phyloP scores from a whole-genome alignment of 805 yeast genomes.

The Lipomyces yamanashiensis region DNA sequence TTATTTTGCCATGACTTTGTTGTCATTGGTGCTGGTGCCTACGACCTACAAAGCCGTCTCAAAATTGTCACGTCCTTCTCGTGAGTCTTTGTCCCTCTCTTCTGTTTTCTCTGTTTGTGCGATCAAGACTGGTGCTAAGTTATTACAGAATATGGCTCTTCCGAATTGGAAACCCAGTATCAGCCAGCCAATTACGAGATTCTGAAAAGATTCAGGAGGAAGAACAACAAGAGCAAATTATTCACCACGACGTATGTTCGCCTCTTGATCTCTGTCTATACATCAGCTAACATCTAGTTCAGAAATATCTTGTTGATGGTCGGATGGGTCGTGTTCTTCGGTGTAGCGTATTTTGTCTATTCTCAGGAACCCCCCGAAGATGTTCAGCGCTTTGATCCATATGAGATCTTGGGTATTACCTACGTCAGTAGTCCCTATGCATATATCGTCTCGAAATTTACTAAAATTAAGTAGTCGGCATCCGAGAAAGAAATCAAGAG shows the following conservation, averaged over 20 bases:
- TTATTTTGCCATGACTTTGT: conserved; percentile 75
- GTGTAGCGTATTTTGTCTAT: conserved; percentile 47
- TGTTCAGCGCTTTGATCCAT: conserved; percentile 76
- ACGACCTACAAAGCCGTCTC: conserved; percentile 47
- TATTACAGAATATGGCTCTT: background rate
- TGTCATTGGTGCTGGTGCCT: conserved; percentile 72
- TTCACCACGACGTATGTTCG: conserved; percentile 42
- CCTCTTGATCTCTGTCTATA: conserved; percentile 37
- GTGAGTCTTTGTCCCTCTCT: background rate
- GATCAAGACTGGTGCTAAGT: background rate
- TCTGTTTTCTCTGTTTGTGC: background rate
- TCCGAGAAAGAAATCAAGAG: conserved; percentile 77
- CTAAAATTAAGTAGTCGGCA: conserved; percentile 50
- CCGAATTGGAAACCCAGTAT: conserved; percentile 19
- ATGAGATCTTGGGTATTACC: conserved; percentile 77
- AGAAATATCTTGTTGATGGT: conserved; percentile 46
- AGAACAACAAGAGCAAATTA: conserved; percentile 40
- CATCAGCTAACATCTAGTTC: background rate
- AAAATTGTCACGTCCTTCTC: conserved; percentile 17
- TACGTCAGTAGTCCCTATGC: conserved; percentile 40
- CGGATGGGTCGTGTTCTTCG: conserved; percentile 65
- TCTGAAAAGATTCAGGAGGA: conserved; percentile 38
- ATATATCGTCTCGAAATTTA: background rate
- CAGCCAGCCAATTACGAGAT: conserved; percentile 36
- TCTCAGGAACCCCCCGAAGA: conserved; percentile 43